Evolutionary conservation across 2,329 filamentous ascomycete genomes (phyloP).

Genomic region (Trichoderma harzianum): DNA sequence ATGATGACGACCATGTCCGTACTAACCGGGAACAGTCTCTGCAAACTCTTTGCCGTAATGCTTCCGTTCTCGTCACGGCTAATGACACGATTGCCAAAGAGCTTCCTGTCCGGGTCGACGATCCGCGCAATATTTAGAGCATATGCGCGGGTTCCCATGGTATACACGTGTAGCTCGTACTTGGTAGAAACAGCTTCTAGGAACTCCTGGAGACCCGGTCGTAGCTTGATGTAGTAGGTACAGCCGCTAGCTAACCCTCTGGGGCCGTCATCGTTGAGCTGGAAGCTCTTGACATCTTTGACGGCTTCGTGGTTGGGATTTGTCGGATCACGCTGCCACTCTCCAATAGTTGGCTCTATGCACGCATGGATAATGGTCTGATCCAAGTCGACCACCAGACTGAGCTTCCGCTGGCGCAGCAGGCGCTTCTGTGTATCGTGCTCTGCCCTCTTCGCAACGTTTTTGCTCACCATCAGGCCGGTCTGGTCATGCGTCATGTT

Average conservation of each 20-base stretch:
- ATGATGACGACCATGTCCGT: conserved; percentile 99
- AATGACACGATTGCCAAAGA: conserved; percentile 92
- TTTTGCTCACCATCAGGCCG: conserved; percentile 76
- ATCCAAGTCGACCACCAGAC: conserved; percentile 92
- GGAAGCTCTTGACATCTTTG: conserved; percentile 83
- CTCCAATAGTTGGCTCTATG: conserved; percentile 91
- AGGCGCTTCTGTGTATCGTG: conserved; percentile 82
- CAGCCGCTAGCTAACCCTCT: conserved; percentile 67
- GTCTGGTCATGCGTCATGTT: conserved; percentile 94
- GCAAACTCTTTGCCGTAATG: conserved; percentile 83
- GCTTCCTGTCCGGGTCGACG: conserved; percentile 81
- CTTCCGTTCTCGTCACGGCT: conserved; percentile 96
- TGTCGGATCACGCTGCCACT: conserved; percentile 85
- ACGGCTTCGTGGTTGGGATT: conserved; percentile 92
- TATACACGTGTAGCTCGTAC: conserved; percentile 97
- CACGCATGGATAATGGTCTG: conserved; percentile 98
- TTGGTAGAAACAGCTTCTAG: conserved; percentile 71
- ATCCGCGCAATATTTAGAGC: conserved; percentile 88
- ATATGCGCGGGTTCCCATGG: conserved; percentile 98
- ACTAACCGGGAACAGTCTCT: conserved; percentile 89
- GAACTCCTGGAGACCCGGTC: conserved; percentile 80
- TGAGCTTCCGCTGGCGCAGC: conserved; percentile 77
- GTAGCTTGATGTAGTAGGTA: conserved; percentile 98
- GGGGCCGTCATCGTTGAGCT: conserved; percentile 81
- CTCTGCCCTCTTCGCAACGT: conserved; percentile 77